Base-by-base conservation (phyloP, 768 basidiomycete genomes). In the Lactarius evosmus region DNA sequence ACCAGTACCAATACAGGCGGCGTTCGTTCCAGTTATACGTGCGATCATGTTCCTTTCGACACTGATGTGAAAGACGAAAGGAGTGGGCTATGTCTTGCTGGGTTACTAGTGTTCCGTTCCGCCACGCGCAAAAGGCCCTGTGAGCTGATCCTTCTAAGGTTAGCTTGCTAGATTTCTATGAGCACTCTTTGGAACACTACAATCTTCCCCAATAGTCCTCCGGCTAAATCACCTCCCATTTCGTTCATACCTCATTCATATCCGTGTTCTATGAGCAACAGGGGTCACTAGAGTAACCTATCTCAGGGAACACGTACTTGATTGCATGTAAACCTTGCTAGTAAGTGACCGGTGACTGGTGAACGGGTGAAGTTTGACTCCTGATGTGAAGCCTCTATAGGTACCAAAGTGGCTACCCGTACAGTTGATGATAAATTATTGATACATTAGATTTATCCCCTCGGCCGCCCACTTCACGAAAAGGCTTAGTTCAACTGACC, bases 381-480 rank as follows among this genome's bases (percentile, higher is more conserved):
- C 54, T 17, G 27, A 56, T 62, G 14, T 57, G 34, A 51, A 56
- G 34, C 16, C 27, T 36, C 41, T 17, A 33, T 36, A 38, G 52
- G 40, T 22, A 40, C 32, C 56, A 11, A n/a, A 12, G 56, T 46
- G 17, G 29, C 19, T 1, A 7, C 17, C n/a, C 62, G 33, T 36
- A 54, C 40, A 36, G 32, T 19, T 22, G 46, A 30, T 8, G 30
- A 52, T 58, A 65, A 60, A 50, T 60, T 65, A 65, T 50, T 32
- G 19, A 56, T 58, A 63, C 62, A 63, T 63, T 62, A 56, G 16
- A 50, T 56, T 50, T 17, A n/a, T 33, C 38, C 30, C 41, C 41
- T 50, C 11, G 29, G 33, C 46, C 25, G 41, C n/a, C 50, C 44
- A 30, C 44, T 40, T 25, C n/a, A n/a, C n/a, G n/a, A 29, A 3